A percentile compares a stretch with the other conserved stretches of the same genome.
Conservation (phyloP, 2,329 filamentous ascomycete species). For the Akanthomyces uredinophilus region DNA sequence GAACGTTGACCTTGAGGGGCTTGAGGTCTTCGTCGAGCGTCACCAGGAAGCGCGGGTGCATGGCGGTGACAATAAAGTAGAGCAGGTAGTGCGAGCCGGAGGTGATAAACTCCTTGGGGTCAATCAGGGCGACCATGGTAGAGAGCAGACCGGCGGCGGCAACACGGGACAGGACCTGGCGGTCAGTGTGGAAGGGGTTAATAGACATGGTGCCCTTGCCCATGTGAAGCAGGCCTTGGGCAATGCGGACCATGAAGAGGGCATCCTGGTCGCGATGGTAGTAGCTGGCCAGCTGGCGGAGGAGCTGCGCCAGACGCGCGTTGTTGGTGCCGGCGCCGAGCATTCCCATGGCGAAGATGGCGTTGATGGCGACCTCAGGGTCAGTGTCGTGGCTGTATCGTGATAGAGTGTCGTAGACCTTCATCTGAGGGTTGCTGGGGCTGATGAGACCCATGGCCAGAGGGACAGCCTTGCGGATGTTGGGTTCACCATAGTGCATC, state of each 20-base stretch:
- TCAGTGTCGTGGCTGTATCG: slow-evolving; percentile 98
- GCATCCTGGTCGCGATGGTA: slow-evolving; percentile 96
- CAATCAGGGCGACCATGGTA: slow-evolving; percentile 88
- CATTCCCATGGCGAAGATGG: slow-evolving; percentile 98
- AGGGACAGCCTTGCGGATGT: slow-evolving; percentile 93
- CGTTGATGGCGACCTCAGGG: slow-evolving; percentile 95
- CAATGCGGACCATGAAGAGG: slow-evolving; percentile 98
- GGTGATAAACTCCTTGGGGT: slow-evolving; percentile 79
- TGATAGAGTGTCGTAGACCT: slow-evolving; percentile 96
- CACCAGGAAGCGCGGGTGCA: slow-evolving; percentile 94
- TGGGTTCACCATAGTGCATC: slow-evolving; percentile 98
- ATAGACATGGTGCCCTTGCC: slow-evolving; percentile 95
- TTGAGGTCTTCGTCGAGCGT: slow-evolving; percentile 93
- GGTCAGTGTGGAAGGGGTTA: slow-evolving; percentile 98
- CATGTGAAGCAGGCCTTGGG: slow-evolving; percentile 96
- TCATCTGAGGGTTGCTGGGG: slow-evolving; percentile 99
- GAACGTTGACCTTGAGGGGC: slow-evolving; percentile 90
- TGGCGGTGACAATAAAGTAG: slow-evolving; percentile 94
- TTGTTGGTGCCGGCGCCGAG: slow-evolving; percentile 97
- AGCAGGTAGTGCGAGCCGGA: slow-evolving; percentile 79
- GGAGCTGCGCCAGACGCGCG: slow-evolving; percentile 86
- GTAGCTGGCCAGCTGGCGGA: slow-evolving; percentile 93
- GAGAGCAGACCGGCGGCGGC: slow-evolving; percentile 84
- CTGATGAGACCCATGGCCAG: slow-evolving; percentile 95
- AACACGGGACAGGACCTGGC: slow-evolving; percentile 89